A percentile compares a stretch with the other conserved stretches of the same genome.
Conservation (phyloP, 2,329 filamentous ascomycete species). For the Fusarium phyllophilum region DNA sequence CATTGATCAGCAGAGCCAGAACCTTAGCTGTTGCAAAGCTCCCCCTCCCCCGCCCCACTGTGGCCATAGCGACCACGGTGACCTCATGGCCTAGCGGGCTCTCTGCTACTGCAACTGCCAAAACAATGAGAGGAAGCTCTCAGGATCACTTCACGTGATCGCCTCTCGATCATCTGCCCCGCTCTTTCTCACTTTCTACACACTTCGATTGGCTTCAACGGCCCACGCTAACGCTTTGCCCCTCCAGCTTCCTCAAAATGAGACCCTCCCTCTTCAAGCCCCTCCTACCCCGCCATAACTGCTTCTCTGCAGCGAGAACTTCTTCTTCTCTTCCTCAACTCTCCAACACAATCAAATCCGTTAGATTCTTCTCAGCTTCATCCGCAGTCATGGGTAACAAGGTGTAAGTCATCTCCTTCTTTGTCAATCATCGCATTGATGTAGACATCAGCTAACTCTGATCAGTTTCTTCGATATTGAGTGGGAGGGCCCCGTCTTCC, state of each 20-base stretch:
- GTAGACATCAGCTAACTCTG: conserved; percentile 35
- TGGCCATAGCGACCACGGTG: conserved; percentile 37
- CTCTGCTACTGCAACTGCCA: neutral
- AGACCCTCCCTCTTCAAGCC: conserved; percentile 57
- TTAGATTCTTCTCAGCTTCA: conserved; percentile 62
- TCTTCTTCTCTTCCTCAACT: conserved; percentile 56
- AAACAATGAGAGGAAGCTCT: conserved; percentile 31
- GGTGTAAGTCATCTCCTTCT: conserved; percentile 63
- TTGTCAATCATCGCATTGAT: conserved; percentile 10
- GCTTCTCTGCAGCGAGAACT: conserved; percentile 53
- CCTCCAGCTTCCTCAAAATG: conserved; percentile 57
- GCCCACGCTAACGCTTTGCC: conserved; percentile 52
- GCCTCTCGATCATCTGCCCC: conserved; percentile 22
- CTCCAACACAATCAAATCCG: conserved; percentile 52
- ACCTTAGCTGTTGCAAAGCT: conserved; percentile 30
- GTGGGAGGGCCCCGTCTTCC: conserved; percentile 78
- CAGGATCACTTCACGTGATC: conserved; percentile 46
- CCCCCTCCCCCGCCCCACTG: conserved; percentile 27
- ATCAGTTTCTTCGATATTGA: conserved; percentile 75
- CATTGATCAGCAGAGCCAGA: conserved; percentile 26
- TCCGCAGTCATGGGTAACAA: conserved; percentile 77
- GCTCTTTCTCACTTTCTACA: conserved; percentile 1
- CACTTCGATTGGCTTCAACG: conserved; percentile 42
- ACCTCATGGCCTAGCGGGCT: conserved; percentile 40
- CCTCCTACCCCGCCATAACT: conserved; percentile 60